phyloP scores from a whole-genome alignment of 2,329 filamentous ascomycete species.

The Alternaria incomplexa region DNA sequence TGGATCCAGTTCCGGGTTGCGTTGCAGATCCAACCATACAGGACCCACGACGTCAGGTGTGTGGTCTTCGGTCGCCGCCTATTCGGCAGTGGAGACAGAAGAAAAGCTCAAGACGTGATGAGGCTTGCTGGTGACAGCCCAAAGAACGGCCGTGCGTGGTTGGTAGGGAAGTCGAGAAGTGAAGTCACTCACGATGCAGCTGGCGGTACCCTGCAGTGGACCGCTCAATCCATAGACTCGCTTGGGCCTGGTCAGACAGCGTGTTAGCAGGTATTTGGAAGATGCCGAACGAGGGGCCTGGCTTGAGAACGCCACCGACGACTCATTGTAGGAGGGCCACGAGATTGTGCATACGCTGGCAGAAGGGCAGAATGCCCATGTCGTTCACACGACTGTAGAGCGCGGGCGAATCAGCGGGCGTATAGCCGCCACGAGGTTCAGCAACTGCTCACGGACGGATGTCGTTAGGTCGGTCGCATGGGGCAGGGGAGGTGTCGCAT shows the following conservation, averaged over 20 bases:
- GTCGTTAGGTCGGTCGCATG: slow-evolving; percentile 15
- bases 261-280: slow-evolving; percentile 31
- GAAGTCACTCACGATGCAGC: slow-evolving; percentile 34
- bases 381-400: slow-evolving; percentile 29
- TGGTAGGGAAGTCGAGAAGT: slow-evolving; percentile 36
- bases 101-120: slow-evolving; percentile 31
- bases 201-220: slow-evolving; percentile 26
- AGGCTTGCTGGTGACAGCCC: slow-evolving; percentile 25
- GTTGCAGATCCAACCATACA: slow-evolving; percentile 43
- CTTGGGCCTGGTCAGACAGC: slow-evolving; percentile 29
- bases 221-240: slow-evolving; percentile 31
- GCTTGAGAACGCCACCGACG: slow-evolving; percentile 26
- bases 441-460: slow-evolving; percentile 11
- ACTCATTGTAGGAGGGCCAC: slow-evolving; percentile 41
- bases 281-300: slow-evolving; percentile 37
- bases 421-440: slow-evolving; percentile 25
- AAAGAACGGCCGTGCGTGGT: slow-evolving; percentile 36
- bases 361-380: slow-evolving; percentile 33
- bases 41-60: slow-evolving; percentile 29
- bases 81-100: slow-evolving; percentile 34
- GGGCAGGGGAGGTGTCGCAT: slow-evolving; percentile 12
- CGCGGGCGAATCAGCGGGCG: slow-evolving; percentile 33
- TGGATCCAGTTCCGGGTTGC: slow-evolving; percentile 28
- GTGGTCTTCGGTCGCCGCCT: slow-evolving; percentile 37
- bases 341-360: slow-evolving; percentile 43